These are phyloP conservation scores for Candida oleophila DNA, from an alignment of 805 yeast species.

Conservation along the genomic window DNA sequence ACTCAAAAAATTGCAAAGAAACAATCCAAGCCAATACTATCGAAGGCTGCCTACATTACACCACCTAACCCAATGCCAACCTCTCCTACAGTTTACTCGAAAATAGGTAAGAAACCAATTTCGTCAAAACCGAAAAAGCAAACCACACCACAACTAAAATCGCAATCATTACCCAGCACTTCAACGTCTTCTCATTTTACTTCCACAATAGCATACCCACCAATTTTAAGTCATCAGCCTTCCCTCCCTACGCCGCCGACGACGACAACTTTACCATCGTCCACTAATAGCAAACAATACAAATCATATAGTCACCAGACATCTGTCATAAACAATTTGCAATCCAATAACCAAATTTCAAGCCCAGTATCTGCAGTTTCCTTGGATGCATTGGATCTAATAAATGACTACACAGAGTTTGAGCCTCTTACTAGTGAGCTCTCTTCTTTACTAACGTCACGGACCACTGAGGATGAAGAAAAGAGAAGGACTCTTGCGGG, in stretches of 20 bases:
- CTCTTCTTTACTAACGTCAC: conserved; percentile 1
- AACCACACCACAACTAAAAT: background rate
- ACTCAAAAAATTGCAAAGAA: background rate
- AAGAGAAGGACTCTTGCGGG: background rate
- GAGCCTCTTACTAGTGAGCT: conserved; percentile 1
- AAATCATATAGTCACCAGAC: too few relatives aligned
- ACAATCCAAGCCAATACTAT: background rate
- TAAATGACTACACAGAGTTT: background rate
- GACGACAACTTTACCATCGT: too few relatives aligned
- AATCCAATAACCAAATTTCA: background rate
- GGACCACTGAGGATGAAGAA: conserved; percentile 1
- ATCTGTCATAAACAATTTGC: too few relatives aligned
- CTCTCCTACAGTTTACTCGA: background rate
- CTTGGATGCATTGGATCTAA: background rate
- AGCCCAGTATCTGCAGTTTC: background rate
- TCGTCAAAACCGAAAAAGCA: background rate
- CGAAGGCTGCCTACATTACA: background rate
- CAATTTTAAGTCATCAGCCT: background rate
- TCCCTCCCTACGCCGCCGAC: background rate
- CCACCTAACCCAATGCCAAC: background rate
- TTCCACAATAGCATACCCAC: background rate
- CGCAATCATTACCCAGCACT: background rate
- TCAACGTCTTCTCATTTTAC: background rate
- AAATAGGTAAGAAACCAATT: background rate
- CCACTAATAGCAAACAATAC: too few relatives aligned